Percentiles rank a stretch among this genome's conserved stretches.
These are phyloP conservation scores for Candida mattraensis DNA, from an alignment of 805 yeast species.

Conservation along the genomic window DNA sequence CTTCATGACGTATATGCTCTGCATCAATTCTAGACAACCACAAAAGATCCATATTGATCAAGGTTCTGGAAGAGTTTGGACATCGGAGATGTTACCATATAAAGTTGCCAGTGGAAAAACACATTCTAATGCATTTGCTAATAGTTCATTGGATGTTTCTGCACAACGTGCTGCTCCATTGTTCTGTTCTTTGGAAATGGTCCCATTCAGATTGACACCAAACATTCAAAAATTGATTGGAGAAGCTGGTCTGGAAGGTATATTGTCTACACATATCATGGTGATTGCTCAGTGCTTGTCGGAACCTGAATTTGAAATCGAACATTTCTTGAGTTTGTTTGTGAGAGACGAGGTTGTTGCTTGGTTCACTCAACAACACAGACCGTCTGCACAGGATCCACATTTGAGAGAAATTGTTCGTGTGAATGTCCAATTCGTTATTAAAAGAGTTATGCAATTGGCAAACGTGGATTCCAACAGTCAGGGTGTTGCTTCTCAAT, in stretches of 20 bases:
- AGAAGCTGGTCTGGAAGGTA: conserved; percentile 89
- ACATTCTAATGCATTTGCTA: conserved; percentile 40
- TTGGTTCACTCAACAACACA: conserved; percentile 89
- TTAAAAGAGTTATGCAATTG: conserved; percentile 74
- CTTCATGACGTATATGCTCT: conserved; percentile 91
- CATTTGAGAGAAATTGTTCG: conserved; percentile 85
- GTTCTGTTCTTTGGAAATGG: conserved; percentile 87
- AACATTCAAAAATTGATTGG: conserved; percentile 93
- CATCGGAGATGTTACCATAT: conserved; percentile 93
- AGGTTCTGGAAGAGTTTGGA: conserved; percentile 86
- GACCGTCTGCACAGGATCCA: conserved; percentile 78
- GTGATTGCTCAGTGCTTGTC: conserved; percentile 84
- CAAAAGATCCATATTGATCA: conserved; percentile 84
- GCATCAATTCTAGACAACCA: conserved; percentile 90
- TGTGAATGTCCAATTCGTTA: conserved; percentile 81
- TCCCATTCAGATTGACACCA: conserved; percentile 95
- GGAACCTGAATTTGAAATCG: conserved; percentile 90
- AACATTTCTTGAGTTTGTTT: conserved; percentile 87
- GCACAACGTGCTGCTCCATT: conserved; percentile 69
- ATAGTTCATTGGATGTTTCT: conserved; percentile 47
- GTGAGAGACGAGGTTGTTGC: conserved; percentile 94
- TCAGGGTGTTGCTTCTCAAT: conserved; percentile 82
- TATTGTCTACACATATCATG: conserved; percentile 80
- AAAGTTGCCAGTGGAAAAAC: conserved; percentile 59
- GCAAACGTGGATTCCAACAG: conserved; percentile 51